Evolutionary conservation across 2,329 filamentous ascomycete genomes (phyloP).

Genomic region (Colletotrichum sp.): DNA sequence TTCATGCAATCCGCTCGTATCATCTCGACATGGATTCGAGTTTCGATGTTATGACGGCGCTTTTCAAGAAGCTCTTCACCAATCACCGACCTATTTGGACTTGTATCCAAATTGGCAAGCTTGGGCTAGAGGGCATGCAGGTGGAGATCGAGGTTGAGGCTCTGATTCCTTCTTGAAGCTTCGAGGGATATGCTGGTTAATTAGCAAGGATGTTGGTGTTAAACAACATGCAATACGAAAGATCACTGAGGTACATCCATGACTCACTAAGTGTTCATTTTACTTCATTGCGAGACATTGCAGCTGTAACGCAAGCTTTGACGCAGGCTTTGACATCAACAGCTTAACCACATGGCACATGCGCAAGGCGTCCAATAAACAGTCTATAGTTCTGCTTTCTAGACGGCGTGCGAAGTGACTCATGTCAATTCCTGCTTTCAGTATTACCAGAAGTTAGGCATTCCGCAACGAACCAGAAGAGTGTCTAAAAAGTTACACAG

Average conservation of each 20-base stretch:
- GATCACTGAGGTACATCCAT: neutral
- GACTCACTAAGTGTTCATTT: neutral
- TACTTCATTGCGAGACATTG: neutral
- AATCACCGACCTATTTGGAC: slow-evolving; percentile 61
- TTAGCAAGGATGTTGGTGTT: neutral
- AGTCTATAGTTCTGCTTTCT: neutral
- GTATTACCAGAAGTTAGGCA: neutral
- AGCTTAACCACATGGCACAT: neutral
- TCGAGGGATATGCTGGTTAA: neutral
- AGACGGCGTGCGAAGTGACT: neutral
- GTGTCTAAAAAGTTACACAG: neutral
- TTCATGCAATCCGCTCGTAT: slow-evolving; percentile 28
- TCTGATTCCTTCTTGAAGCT: slow-evolving; percentile 1
- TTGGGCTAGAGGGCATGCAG: slow-evolving; percentile 56
- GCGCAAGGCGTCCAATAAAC: neutral
- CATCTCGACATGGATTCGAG: slow-evolving; percentile 29
- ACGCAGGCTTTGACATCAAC: neutral
- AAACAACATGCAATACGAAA: neutral
- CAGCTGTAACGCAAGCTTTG: neutral
- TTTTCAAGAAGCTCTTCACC: slow-evolving; percentile 55
- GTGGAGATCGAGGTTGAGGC: slow-evolving; percentile 65
- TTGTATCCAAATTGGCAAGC: slow-evolving; percentile 49
- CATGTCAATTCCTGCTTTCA: neutral
- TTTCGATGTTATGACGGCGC: slow-evolving; percentile 45
- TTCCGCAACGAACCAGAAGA: neutral